phyloP scores from a whole-genome alignment of 2,329 filamentous ascomycete genomes.

The Aquanectria penicillioides region DNA sequence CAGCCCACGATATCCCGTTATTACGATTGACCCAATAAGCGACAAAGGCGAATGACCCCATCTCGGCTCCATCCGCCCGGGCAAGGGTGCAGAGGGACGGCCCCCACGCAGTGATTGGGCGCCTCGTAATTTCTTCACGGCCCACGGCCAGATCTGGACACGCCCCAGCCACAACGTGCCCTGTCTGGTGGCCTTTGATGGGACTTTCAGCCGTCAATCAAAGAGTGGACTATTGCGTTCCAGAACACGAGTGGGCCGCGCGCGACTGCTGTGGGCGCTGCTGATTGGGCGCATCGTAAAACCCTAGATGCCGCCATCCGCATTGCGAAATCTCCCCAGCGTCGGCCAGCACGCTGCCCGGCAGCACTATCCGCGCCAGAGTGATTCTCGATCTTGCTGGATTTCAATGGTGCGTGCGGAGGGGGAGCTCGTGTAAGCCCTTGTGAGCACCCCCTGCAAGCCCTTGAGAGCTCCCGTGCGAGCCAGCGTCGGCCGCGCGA shows the following conservation, averaged over 20 bases:
- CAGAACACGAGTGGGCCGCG: not conserved
- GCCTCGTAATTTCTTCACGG: constrained; percentile 1
- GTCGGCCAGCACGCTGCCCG: no score
- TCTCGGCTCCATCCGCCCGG: constrained; percentile 11
- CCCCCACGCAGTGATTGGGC: not conserved
- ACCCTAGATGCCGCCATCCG: constrained; percentile 1
- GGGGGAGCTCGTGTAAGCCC: no score
- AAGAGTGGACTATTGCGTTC: not conserved
- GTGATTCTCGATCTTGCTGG: no score
- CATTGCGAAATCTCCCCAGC: not conserved
- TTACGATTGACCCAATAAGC: constrained; percentile 16
- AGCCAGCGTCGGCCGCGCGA: no score
- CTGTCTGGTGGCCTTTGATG: no score
- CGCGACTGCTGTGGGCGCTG: not conserved
- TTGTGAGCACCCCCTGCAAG: no score
- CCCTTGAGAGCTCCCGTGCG: no score
- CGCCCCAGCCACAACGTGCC: not conserved
- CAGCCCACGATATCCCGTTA: no score
- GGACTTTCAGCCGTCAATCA: no score
- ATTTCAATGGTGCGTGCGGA: no score
- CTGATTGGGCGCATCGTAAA: constrained; percentile 11
- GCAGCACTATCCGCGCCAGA: constrained; percentile 9
- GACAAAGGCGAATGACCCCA: not conserved
- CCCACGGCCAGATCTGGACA: no score
- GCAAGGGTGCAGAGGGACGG: not conserved